Evolutionary conservation across 2,329 filamentous ascomycete genomes (phyloP), one percentile per base, ranked within the genome.

Genomic region (Colletotrichum costaricense): DNA sequence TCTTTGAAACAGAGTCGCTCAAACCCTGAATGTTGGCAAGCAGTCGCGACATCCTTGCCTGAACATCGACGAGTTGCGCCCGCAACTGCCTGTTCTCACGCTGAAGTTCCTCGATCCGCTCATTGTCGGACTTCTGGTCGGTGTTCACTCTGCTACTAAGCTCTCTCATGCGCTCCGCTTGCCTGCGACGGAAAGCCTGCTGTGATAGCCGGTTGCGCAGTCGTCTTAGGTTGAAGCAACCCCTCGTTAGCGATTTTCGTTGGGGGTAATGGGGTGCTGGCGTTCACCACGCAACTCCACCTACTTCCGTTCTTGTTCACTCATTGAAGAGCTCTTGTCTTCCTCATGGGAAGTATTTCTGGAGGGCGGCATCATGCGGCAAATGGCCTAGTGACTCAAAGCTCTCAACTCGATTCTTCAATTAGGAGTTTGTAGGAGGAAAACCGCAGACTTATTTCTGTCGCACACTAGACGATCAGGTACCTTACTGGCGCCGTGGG

Each of bases 131-230:
- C 26, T 73, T 73, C 28, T 80, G 74, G 1, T 75, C 75, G 0
- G 73, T 69, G 22, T 79, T 78, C 2, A 77, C 75, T 1, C 75
- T 75, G 4, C 63, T 79, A 2, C 75, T 76, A 0, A 81, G 69
- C 46, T 81, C 78, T 8, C 79, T 67, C 2, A 81, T 74, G 12
- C 76, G 76, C 64, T 81, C 79, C 2, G 77, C 79, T 46, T 79
- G 79, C 22, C 80, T 72, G 1, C 80, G 79, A 1, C 80, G 80
- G 60, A 81, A 81, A 0, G 80, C 79, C n/a, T 78, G 76, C 26
- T 81, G 80, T 0, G 80, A 80, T 1, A 81, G 75, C 14, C 80
- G 79, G 56, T 81, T 81, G n/a, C 80, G 79, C 28, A 80, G 73
- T 66, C 79, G 80, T 67, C 79, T 81, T 19, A 19, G 38, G 14